phyloP scores from a whole-genome alignment of 108 stramenopile genomes.

The Stephanodiscus minutulus region DNA sequence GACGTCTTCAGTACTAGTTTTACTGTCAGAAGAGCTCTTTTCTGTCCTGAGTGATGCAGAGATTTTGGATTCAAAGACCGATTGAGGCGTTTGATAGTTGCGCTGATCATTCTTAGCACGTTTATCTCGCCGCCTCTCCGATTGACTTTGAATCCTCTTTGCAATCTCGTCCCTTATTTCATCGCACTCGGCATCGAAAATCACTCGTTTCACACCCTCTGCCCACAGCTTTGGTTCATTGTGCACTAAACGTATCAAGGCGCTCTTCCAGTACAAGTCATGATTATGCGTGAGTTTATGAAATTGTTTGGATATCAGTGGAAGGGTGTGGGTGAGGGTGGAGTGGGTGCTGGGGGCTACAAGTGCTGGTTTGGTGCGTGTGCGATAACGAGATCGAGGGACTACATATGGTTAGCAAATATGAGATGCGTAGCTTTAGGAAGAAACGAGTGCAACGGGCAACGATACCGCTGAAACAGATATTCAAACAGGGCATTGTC shows the following conservation, averaged over 20 bases:
- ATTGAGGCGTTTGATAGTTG: slow-evolving; percentile 13
- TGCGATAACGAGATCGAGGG: slow-evolving; percentile 8
- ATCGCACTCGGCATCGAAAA: slow-evolving; percentile 39
- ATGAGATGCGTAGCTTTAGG: neutral
- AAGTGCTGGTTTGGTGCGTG: slow-evolving; percentile 11
- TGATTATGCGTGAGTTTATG: slow-evolving; percentile 28
- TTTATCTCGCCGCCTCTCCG: slow-evolving; percentile 27
- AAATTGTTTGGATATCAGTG: slow-evolving; percentile 67
- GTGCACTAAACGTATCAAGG: slow-evolving; percentile 43
- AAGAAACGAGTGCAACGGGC: neutral
- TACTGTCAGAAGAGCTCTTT: slow-evolving; percentile 3
- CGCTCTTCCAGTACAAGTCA: slow-evolving; percentile 60
- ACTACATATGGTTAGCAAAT: neutral
- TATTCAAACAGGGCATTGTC: neutral
- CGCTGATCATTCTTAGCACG: slow-evolving; percentile 25
- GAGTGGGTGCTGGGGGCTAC: slow-evolving; percentile 18
- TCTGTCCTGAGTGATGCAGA: neutral
- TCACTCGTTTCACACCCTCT: slow-evolving; percentile 44
- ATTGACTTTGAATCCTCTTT: slow-evolving; percentile 7
- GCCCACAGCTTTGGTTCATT: slow-evolving; percentile 51
- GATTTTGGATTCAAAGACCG: neutral
- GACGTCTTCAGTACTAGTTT: neutral
- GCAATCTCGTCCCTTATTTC: slow-evolving; percentile 25
- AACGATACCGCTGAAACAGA: neutral
- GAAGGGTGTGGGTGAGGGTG: slow-evolving; percentile 58